Evolutionary conservation across 2,329 filamentous ascomycete species (phyloP).

Genomic region (Claviceps pazoutovae): DNA sequence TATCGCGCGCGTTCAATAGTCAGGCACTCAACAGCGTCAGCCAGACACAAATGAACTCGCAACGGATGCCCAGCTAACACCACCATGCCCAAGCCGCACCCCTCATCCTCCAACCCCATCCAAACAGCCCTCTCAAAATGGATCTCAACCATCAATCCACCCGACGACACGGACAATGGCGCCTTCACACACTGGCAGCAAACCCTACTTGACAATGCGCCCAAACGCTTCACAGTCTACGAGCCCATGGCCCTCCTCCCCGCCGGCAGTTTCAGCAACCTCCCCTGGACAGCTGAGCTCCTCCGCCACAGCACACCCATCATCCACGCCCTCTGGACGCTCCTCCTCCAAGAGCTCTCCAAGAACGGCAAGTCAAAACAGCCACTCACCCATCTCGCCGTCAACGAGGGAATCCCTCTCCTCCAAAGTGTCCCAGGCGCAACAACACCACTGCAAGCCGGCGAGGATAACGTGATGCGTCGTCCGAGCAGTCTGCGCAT

Average conservation of each 20-base stretch:
- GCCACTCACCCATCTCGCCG: constrained; percentile 40
- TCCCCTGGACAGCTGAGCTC: constrained; percentile 27
- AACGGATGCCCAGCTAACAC: neutral
- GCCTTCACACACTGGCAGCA: constrained; percentile 8
- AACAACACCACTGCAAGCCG: constrained; percentile 2
- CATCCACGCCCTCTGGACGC: constrained; percentile 29
- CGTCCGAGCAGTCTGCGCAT: constrained; percentile 57
- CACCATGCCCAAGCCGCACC: constrained; percentile 15
- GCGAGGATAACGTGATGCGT: constrained; percentile 53
- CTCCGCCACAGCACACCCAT: constrained; percentile 11
- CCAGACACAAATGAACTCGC: neutral
- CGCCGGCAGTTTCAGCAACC: constrained; percentile 37
- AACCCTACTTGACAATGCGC: constrained; percentile 26
- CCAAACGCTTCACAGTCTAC: constrained; percentile 46
- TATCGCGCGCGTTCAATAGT: neutral
- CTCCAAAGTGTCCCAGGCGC: constrained; percentile 17
- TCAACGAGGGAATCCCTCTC: constrained; percentile 48
- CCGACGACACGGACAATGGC: neutral
- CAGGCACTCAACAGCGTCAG: neutral
- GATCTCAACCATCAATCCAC: constrained; percentile 9
- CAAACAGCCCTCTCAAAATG: constrained; percentile 18
- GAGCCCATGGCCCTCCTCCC: constrained; percentile 48
- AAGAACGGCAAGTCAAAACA: constrained; percentile 20
- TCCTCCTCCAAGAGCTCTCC: constrained; percentile 34
- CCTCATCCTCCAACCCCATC: constrained; percentile 15